Evolutionary conservation across 257 asterid species (phyloP).

Genomic region (Solanum paucissectum): DNA sequence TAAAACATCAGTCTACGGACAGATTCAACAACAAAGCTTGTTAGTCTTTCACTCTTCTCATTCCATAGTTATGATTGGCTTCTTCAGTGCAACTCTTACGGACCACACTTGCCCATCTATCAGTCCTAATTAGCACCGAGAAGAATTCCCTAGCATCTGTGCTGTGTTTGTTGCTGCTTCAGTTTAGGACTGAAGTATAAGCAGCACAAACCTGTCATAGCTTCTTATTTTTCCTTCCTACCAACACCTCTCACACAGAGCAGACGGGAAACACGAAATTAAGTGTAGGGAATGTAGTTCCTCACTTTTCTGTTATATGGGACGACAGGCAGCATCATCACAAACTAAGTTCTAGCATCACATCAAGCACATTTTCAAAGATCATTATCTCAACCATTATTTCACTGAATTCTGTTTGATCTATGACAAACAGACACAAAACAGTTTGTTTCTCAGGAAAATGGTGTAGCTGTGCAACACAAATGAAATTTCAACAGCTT

Average conservation of each 20-base stretch:
- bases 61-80: background rate
- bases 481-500: background rate
- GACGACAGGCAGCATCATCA: background rate
- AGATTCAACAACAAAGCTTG: background rate
- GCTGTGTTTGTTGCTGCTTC: background rate
- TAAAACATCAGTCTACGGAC: background rate
- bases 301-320: background rate
- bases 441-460: background rate
- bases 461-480: background rate
- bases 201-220: background rate
- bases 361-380: background rate
- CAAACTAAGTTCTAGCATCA: background rate
- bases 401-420: background rate
- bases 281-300: background rate
- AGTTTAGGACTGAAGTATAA: background rate
- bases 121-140: background rate
- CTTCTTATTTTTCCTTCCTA: background rate
- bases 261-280: background rate
- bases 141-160: background rate
- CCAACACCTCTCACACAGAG: background rate
- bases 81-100: background rate
- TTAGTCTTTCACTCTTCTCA: background rate
- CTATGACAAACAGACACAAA: background rate
- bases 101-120: background rate
- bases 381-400: background rate